phyloP scores from a whole-genome alignment of 768 basidiomycete genomes.

The Kondoa malvinella region DNA sequence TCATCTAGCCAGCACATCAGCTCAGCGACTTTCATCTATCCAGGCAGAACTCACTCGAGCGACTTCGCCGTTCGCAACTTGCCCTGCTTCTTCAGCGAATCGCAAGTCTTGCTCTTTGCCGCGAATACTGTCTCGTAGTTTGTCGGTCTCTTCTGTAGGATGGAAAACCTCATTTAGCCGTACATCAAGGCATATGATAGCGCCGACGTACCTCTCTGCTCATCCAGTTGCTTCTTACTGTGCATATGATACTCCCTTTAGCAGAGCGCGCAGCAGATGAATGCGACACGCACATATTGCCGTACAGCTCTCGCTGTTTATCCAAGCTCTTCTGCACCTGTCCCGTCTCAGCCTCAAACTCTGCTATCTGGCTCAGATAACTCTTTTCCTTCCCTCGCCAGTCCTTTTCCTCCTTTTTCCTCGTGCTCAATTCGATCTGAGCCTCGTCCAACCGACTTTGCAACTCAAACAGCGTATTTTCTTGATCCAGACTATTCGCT shows the following conservation, averaged over 20 bases:
- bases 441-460: slow-evolving; percentile 61
- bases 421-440: slow-evolving; percentile 53
- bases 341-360: slow-evolving; percentile 59
- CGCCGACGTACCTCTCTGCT: slow-evolving; percentile 53
- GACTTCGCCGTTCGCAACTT: slow-evolving; percentile 48
- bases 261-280: background rate
- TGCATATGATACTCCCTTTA: slow-evolving; percentile 32
- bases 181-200: slow-evolving; percentile 18
- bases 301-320: slow-evolving; percentile 50
- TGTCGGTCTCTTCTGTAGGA: slow-evolving; percentile 54
- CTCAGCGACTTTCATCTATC: background rate
- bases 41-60: slow-evolving; percentile 26
- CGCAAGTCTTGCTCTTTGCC: slow-evolving; percentile 58
- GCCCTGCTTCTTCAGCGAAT: slow-evolving; percentile 43
- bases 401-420: slow-evolving; percentile 86
- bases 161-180: background rate
- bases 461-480: slow-evolving; percentile 65
- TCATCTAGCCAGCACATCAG: slow-evolving; percentile 39
- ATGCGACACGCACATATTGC: slow-evolving; percentile 22
- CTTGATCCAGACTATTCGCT: slow-evolving; percentile 54
- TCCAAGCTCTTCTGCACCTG: slow-evolving; percentile 61
- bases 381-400: slow-evolving; percentile 68
- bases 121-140: slow-evolving; percentile 52
- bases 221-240: slow-evolving; percentile 71
- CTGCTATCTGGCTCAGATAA: slow-evolving; percentile 48